Evolutionary conservation across 2,329 filamentous ascomycete species (phyloP).

Genomic region (Ambrosiella beaveri): DNA sequence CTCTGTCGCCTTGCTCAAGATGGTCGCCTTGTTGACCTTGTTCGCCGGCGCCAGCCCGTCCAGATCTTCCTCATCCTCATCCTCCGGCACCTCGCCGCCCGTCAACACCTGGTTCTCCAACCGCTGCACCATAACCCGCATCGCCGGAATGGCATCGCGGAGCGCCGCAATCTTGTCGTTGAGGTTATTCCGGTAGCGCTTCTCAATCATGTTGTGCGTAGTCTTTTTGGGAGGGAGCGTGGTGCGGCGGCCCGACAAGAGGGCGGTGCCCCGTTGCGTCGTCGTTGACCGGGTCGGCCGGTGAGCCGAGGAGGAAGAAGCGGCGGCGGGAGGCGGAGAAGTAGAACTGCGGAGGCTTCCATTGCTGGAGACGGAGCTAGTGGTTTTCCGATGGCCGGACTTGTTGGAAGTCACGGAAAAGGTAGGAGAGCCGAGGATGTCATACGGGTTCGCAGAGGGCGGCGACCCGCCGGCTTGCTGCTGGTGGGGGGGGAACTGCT

Average conservation of each 20-base stretch:
- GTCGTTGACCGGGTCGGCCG: slow-evolving; percentile 1
- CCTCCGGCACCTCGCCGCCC: slow-evolving; percentile 8
- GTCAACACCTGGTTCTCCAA: slow-evolving; percentile 9
- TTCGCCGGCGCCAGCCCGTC: slow-evolving; percentile 20
- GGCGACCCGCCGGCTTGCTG: background rate
- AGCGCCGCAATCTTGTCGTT: slow-evolving; percentile 70
- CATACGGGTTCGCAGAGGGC: background rate
- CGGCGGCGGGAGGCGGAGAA: slow-evolving; percentile 1
- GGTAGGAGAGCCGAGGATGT: slow-evolving; percentile 10
- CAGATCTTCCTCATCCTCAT: slow-evolving; percentile 17
- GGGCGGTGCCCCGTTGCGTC: background rate
- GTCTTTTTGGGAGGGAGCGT: slow-evolving; percentile 44
- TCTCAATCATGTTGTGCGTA: slow-evolving; percentile 74
- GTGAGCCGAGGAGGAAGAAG: background rate
- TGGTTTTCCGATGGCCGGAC: slow-evolving; percentile 6
- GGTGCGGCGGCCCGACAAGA: slow-evolving; percentile 10
- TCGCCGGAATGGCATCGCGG: slow-evolving; percentile 46
- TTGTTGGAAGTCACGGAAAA: slow-evolving; percentile 3
- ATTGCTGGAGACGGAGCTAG: slow-evolving; percentile 1
- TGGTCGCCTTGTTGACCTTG: slow-evolving; percentile 28
- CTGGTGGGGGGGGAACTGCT: background rate
- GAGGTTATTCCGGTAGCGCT: slow-evolving; percentile 66
- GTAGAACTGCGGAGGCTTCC: slow-evolving; percentile 5
- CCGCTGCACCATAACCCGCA: slow-evolving; percentile 20
- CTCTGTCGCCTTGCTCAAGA: slow-evolving; percentile 24